phyloP scores from a whole-genome alignment of 176 grass and related monocot species.

The Ensete ventricosum region DNA sequence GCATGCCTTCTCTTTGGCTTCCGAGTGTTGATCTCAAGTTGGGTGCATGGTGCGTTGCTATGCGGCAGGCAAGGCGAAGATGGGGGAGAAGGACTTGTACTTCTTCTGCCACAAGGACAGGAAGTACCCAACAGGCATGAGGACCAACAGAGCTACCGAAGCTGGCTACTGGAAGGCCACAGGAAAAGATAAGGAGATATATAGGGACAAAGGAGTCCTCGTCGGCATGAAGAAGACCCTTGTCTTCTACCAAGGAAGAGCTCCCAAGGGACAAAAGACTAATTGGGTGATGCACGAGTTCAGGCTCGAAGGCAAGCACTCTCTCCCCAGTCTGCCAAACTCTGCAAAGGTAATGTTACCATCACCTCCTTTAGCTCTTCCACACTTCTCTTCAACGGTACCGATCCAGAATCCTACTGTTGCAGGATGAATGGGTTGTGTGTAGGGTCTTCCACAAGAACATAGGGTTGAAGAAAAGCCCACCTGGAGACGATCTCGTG shows the following conservation, averaged over 20 bases:
- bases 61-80: not conserved
- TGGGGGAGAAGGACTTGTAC: constrained; percentile 10
- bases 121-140: constrained; percentile 9
- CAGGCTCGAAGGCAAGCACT: not conserved
- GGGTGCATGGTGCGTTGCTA: no score
- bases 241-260: constrained; percentile 6
- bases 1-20: not conserved
- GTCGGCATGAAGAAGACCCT: constrained; percentile 12
- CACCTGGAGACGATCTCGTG: not conserved
- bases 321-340: not conserved
- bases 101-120: constrained; percentile 4
- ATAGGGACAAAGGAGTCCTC: not conserved
- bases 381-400: not conserved
- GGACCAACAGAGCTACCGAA: constrained; percentile 1
- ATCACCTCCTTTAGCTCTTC: not conserved
- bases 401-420: not conserved
- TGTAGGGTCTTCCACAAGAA: constrained; percentile 9
- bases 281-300: constrained; percentile 10
- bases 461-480: not conserved
- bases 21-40: not conserved
- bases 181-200: constrained; percentile 4
- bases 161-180: constrained; percentile 13
- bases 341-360: not conserved
- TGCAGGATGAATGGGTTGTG: constrained; percentile 9
- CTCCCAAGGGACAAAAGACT: constrained; percentile 1